A percentile compares a stretch with the other conserved stretches of the same genome.
These are phyloP conservation scores for Suillus discolor DNA, from an alignment of 768 basidiomycete species.

Conservation along the genomic window DNA sequence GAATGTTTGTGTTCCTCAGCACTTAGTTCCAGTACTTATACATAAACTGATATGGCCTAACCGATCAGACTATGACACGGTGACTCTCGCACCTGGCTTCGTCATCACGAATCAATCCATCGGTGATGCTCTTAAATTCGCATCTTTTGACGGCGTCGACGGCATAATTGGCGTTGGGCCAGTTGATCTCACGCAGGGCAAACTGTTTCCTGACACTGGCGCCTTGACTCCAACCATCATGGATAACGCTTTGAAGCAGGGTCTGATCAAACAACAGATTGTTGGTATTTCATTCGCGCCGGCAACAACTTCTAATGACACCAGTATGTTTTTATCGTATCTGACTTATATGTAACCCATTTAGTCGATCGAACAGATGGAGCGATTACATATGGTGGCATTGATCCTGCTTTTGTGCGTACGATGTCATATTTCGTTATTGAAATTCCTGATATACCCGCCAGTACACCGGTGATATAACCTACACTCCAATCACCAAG, in stretches of 20 bases:
- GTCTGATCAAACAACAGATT: constrained; percentile 18
- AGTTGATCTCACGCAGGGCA: constrained; percentile 19
- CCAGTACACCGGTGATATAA: constrained; percentile 26
- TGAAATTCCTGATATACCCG: neutral
- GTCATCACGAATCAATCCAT: constrained; percentile 32
- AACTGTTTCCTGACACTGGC: constrained; percentile 3
- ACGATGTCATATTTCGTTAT: neutral
- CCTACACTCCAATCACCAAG: constrained; percentile 27
- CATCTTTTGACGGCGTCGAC: constrained; percentile 23
- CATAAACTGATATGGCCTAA: neutral
- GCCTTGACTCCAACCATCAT: constrained; percentile 27
- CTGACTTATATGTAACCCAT: neutral
- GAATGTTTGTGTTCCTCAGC: constrained; percentile 30
- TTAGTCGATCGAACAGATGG: constrained; percentile 21
- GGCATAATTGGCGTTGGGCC: constrained; percentile 33
- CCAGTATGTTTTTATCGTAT: constrained; percentile 13
- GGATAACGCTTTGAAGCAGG: constrained; percentile 26
- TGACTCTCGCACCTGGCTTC: constrained; percentile 26
- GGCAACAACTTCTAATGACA: constrained; percentile 17
- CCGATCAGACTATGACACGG: constrained; percentile 26
- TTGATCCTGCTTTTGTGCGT: constrained; percentile 20
- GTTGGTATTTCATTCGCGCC: constrained; percentile 28
- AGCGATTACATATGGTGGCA: constrained; percentile 29
- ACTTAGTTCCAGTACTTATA: neutral
- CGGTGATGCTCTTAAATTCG: constrained; percentile 21